Evolutionary conservation across 2,329 filamentous ascomycete genomes (phyloP).

Genomic region (Plectosphaerella sp.): DNA sequence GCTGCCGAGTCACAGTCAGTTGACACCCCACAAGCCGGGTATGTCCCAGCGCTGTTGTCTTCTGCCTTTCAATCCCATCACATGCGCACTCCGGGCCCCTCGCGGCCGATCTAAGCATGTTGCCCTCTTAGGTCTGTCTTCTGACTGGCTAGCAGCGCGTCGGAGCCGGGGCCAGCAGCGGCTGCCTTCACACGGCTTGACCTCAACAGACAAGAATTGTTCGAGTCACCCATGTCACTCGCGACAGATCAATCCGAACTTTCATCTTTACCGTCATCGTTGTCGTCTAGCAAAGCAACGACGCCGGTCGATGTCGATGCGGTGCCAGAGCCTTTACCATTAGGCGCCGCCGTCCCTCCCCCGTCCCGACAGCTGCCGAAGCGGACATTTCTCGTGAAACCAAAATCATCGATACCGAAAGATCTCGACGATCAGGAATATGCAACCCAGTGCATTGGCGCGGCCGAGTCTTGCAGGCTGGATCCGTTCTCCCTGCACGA

Average conservation of each 20-base stretch:
- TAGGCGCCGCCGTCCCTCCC: constrained; percentile 9
- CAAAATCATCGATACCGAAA: constrained; percentile 79
- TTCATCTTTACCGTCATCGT: constrained; percentile 47
- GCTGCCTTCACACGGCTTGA: no score
- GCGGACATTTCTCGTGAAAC: constrained; percentile 54
- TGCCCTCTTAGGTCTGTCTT: no score
- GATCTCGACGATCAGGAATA: constrained; percentile 71
- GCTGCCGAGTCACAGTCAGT: constrained; percentile 4
- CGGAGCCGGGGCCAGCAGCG: no score
- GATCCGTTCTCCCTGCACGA: constrained; percentile 85
- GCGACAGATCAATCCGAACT: constrained; percentile 52
- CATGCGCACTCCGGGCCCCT: background rate
- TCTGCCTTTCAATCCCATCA: background rate
- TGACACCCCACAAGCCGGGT: constrained; percentile 6
- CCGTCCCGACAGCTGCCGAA: constrained; percentile 21
- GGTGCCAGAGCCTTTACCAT: constrained; percentile 9
- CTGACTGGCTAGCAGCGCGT: no score
- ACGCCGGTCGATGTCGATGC: constrained; percentile 47
- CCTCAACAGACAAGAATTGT: constrained; percentile 26
- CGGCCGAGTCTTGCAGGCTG: constrained; percentile 82
- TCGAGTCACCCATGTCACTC: constrained; percentile 49
- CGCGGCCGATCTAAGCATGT: no score
- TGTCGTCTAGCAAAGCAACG: constrained; percentile 57
- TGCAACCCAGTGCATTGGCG: constrained; percentile 84
- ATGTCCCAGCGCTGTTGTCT: constrained; percentile 3